These are phyloP conservation scores for Gliomastix tumulicola DNA, from an alignment of 2,329 filamentous ascomycete species.

Conservation along the genomic window DNA sequence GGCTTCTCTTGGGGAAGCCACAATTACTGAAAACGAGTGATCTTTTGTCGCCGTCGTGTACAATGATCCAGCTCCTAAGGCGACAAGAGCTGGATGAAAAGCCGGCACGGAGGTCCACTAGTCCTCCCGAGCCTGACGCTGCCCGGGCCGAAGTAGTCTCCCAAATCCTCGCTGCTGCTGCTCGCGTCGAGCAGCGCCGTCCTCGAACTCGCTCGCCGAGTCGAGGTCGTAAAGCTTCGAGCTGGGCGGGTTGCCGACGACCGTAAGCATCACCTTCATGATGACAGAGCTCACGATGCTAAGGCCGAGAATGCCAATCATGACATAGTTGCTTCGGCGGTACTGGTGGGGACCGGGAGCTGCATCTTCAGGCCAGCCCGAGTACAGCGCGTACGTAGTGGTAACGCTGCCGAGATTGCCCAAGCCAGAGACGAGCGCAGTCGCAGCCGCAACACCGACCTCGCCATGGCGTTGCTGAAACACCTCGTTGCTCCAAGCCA, in stretches of 20 bases:
- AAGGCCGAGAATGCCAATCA: slow-evolving; percentile 76
- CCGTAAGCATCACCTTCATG: slow-evolving; percentile 61
- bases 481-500: slow-evolving; percentile 89
- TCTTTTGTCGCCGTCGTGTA: no score
- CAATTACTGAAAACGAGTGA: not conserved
- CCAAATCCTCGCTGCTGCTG: slow-evolving; percentile 50
- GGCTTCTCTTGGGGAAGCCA: not conserved
- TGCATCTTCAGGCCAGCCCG: slow-evolving; percentile 75
- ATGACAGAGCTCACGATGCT: slow-evolving; percentile 67
- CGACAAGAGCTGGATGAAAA: no score
- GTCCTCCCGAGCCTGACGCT: no score
- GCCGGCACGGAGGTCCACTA: no score
- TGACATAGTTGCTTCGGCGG: slow-evolving; percentile 76
- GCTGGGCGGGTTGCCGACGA: slow-evolving; percentile 47
- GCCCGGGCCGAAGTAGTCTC: no score
- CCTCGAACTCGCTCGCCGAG: slow-evolving; percentile 39
- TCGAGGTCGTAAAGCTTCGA: slow-evolving; percentile 33
- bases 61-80: no score
- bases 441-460: slow-evolving; percentile 80
- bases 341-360: slow-evolving; percentile 63
- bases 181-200: slow-evolving; percentile 56
- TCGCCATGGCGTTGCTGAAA: slow-evolving; percentile 87
- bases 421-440: slow-evolving; percentile 77
- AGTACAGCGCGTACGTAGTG: slow-evolving; percentile 85
- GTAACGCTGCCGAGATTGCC: slow-evolving; percentile 82